A percentile compares a stretch with the other conserved stretches of the same genome.
These are phyloP conservation scores for Arabidopsis thaliana DNA, from an alignment of 345 rosid genomes.

Conservation along the genomic window TAIR10.1 NC_003071.7:8002001-8002500, in stretches of 20 bases:
- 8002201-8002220: background rate
- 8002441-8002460: conserved; percentile 61
- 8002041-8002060: conserved; percentile 75
- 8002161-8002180: conserved; percentile 80
- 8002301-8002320: conserved; percentile 79
- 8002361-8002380: conserved; percentile 61
- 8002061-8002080: conserved; percentile 72
- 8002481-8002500: conserved; percentile 71
- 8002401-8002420: conserved; percentile 69
- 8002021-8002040: conserved; percentile 59
- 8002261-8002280: conserved; percentile 51
- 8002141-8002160: conserved; percentile 73
- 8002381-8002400: conserved; percentile 67
- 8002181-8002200: conserved; percentile 84
- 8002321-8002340: conserved; percentile 70
- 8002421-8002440: conserved; percentile 79
- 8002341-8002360: conserved; percentile 73
- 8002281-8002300: conserved; percentile 73
- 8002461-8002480: conserved; percentile 68
- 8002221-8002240: background rate
- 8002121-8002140: conserved; percentile 85
- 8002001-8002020: background rate
- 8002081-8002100: conserved; percentile 82
- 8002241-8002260: background rate
- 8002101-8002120: conserved; percentile 72